Evolutionary conservation across 805 yeast genomes (phyloP).

Genomic region (Zygosaccharomyces lentus): DNA sequence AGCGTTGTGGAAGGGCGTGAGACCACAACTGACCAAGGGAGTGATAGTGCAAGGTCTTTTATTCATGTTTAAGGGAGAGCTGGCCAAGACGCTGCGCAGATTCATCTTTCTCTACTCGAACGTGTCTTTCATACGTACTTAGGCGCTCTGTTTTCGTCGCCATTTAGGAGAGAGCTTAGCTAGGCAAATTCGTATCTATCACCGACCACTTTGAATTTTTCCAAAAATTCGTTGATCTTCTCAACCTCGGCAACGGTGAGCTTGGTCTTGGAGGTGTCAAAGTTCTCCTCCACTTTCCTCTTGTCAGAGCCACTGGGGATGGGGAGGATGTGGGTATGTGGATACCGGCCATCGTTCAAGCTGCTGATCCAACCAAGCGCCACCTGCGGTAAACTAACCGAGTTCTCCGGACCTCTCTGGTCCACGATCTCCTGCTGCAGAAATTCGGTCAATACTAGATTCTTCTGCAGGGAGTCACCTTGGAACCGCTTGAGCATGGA

Average conservation of each 20-base stretch:
- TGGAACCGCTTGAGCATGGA: conserved; percentile 52
- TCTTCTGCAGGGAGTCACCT: conserved; percentile 52
- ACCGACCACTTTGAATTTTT: conserved; percentile 48
- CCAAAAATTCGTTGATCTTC: conserved; percentile 46
- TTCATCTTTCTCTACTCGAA: conserved; percentile 14
- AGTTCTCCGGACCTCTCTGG: conserved; percentile 43
- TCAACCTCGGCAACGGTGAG: conserved; percentile 56
- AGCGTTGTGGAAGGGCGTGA: conserved; percentile 74
- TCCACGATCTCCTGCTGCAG: conserved; percentile 47
- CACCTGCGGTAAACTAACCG: conserved; percentile 57
- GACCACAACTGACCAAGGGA: conserved; percentile 78
- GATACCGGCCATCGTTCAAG: conserved; percentile 37
- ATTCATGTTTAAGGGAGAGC: conserved; percentile 75
- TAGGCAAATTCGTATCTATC: conserved; percentile 40
- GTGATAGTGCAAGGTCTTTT: conserved; percentile 79
- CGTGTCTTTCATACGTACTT: background rate
- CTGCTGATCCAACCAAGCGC: conserved; percentile 64
- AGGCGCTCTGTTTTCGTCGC: conserved; percentile 73
- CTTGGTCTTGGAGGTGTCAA: conserved; percentile 36
- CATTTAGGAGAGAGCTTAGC: conserved; percentile 4
- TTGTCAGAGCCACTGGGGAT: conserved; percentile 73
- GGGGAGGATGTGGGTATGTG: conserved; percentile 56
- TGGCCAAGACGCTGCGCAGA: conserved; percentile 34
- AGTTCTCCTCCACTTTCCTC: conserved; percentile 59
- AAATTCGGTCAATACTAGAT: conserved; percentile 45